Percentiles rank a stretch among this genome's conserved stretches.
Evolutionary conservation across 164 flowering plant genomes (phyloP).

Genomic region (Liriodendron chinense): DNA sequence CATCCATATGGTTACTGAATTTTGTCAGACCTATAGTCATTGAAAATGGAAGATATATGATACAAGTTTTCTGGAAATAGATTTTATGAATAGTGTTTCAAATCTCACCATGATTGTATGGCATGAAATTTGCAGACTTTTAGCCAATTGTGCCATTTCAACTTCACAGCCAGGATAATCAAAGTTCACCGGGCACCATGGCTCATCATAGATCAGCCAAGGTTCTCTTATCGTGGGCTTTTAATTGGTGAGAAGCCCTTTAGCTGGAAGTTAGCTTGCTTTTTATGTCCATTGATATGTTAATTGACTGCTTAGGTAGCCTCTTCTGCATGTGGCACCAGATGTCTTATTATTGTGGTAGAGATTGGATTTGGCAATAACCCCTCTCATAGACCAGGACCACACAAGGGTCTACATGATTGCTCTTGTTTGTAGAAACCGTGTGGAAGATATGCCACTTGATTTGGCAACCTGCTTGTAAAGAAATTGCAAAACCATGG

Average conservation of each 20-base stretch:
- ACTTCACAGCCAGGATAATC: slow-evolving; percentile 43
- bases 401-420: background rate
- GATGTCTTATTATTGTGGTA: background rate
- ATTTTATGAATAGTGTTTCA: background rate
- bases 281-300: background rate
- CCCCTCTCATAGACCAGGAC: background rate
- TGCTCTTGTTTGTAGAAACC: background rate
- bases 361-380: background rate
- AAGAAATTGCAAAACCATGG: background rate
- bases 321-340: background rate
- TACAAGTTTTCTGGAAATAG: background rate
- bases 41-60: background rate
- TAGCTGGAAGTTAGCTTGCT: background rate
- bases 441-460: background rate
- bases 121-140: slow-evolving; percentile 57
- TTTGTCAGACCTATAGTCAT: background rate
- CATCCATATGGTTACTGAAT: background rate
- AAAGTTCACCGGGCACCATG: slow-evolving; percentile 64
- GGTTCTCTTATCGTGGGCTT: slow-evolving; percentile 81
- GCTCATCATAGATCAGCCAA: slow-evolving; percentile 65
- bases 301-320: background rate
- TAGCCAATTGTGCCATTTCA: slow-evolving; percentile 73
- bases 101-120: background rate
- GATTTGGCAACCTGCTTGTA: background rate
- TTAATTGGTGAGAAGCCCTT: slow-evolving; percentile 60